phyloP scores from a whole-genome alignment of 169 alveolate genomes.

The Sarcocystis neurona region DNA sequence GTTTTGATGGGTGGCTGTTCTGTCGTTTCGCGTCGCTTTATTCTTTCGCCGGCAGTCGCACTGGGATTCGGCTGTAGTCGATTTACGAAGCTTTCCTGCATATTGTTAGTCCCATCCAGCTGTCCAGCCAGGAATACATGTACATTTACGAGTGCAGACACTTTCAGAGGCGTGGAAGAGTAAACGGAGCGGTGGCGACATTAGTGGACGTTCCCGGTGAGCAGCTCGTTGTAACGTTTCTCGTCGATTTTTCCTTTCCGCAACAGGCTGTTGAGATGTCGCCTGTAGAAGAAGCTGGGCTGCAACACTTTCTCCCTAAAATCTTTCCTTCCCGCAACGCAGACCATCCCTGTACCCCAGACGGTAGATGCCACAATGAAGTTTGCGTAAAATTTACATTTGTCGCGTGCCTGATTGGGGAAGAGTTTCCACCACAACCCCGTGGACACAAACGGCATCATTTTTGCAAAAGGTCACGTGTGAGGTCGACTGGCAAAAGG shows the following conservation, averaged over 20 bases:
- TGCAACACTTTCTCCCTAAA: background rate
- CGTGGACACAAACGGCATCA: constrained; percentile 14
- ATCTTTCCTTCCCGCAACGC: background rate
- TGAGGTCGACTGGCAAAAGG: no score
- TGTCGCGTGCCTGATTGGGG: constrained; percentile 3
- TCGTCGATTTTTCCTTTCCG: constrained; percentile 1
- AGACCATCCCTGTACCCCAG: constrained; percentile 7
- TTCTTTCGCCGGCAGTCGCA: background rate
- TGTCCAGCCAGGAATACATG: background rate
- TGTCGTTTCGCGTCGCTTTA: no score
- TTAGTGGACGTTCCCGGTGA: constrained; percentile 19
- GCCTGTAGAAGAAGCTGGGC: constrained; percentile 2
- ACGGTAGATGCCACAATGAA: constrained; percentile 7
- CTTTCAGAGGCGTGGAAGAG: background rate
- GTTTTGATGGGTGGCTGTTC: no score
- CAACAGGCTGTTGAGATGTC: background rate
- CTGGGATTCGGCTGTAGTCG: background rate
- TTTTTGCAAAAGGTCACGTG: no score
- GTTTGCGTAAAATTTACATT: background rate
- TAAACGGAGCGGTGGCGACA: background rate
- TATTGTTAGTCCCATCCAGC: background rate
- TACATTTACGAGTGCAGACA: background rate
- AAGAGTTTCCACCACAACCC: constrained; percentile 15
- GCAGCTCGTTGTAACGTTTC: background rate
- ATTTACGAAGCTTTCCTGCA: background rate